Conservation (phyloP, 1,139 yeast genomes). For the Geotrichum australiense region DNA sequence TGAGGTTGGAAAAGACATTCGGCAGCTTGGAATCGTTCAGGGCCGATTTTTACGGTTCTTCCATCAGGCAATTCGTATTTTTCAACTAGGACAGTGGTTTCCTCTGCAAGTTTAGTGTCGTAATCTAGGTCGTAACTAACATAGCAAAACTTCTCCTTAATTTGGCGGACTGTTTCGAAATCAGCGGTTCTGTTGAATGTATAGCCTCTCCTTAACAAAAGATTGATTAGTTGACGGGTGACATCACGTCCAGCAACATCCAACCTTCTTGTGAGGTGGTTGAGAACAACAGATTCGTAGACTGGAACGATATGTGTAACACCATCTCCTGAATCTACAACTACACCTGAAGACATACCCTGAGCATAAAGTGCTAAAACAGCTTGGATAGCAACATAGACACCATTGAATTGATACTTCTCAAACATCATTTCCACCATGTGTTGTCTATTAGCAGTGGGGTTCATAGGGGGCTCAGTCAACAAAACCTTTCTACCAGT, state of each 20-base stretch:
- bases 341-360: constrained; percentile 96
- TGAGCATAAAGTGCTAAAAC: constrained; percentile 96
- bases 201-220: constrained; percentile 89
- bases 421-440: constrained; percentile 99
- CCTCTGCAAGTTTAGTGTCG: constrained; percentile 81
- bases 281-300: constrained; percentile 90
- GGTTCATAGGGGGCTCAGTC: constrained; percentile 98
- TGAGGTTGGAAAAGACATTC: constrained; percentile 97
- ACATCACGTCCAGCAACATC: constrained; percentile 99
- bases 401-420: constrained; percentile 91
- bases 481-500: constrained; percentile 73
- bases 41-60: constrained; percentile 85
- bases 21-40: constrained; percentile 96
- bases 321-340: constrained; percentile 92
- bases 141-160: constrained; percentile 91
- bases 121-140: constrained; percentile 90
- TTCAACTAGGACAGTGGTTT: constrained; percentile 90
- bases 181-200: constrained; percentile 98
- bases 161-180: constrained; percentile 96
- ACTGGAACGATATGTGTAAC: constrained; percentile 98
- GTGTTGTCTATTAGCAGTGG: constrained; percentile 81
- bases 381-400: constrained; percentile 96
- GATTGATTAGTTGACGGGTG: constrained; percentile 84
- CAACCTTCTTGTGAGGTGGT: constrained; percentile 83
- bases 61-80: constrained; percentile 95